Percentiles rank a stretch among this genome's conserved stretches.
Evolutionary conservation across 805 yeast genomes (phyloP).

Genomic region (Candida adriatica): DNA sequence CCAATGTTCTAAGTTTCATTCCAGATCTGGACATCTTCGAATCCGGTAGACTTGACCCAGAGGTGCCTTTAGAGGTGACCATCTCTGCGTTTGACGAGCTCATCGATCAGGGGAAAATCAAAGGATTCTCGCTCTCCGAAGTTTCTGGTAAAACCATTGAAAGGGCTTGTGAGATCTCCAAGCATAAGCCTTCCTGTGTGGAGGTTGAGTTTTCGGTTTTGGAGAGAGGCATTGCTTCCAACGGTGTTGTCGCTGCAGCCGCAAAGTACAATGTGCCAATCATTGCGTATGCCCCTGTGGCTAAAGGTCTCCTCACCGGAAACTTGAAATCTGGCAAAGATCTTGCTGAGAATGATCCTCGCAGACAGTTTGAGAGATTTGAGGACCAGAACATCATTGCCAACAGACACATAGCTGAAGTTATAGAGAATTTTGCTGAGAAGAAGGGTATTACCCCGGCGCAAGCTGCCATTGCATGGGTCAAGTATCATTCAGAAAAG

Average conservation of each 20-base stretch:
- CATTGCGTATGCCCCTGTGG: constrained; percentile 78
- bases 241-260: constrained; percentile 59
- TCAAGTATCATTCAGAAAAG: constrained; percentile 33
- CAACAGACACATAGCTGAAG: constrained; percentile 46
- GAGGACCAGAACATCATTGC: constrained; percentile 45
- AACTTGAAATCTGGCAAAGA: constrained; percentile 36
- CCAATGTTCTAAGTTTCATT: constrained; percentile 30
- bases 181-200: constrained; percentile 51
- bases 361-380: constrained; percentile 50
- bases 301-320: constrained; percentile 75
- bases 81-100: constrained; percentile 48
- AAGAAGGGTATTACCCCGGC: constrained; percentile 43
- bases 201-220: constrained; percentile 78
- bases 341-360: constrained; percentile 50
- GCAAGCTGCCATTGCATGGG: constrained; percentile 68
- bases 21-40: constrained; percentile 56
- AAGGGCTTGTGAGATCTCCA: constrained; percentile 46
- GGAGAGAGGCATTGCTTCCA: constrained; percentile 49
- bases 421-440: constrained; percentile 45
- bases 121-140: constrained; percentile 72
- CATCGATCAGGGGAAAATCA: constrained; percentile 59
- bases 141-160: constrained; percentile 54
- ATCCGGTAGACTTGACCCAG: constrained; percentile 61
- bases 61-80: constrained; percentile 50
- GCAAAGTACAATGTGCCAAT: constrained; percentile 55